These are phyloP conservation scores for Pichia gijzeniarum DNA, from an alignment of 805 yeast species.

Conservation along the genomic window DNA sequence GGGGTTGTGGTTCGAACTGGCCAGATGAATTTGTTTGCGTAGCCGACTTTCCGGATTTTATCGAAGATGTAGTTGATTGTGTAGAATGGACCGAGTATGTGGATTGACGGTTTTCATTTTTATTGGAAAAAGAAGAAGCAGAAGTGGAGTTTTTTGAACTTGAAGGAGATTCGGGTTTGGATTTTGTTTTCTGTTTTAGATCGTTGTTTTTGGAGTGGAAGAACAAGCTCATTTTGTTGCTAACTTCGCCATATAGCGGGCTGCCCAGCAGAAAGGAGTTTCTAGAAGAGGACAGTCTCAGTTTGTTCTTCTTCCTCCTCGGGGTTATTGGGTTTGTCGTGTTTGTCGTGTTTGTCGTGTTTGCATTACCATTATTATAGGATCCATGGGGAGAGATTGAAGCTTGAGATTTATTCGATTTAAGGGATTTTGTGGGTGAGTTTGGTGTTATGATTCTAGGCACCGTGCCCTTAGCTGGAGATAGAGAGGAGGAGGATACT, in stretches of 20 bases:
- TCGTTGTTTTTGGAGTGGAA: constrained; percentile 8
- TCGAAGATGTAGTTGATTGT: too few species aligned
- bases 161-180: not conserved
- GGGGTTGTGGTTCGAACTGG: too few species aligned
- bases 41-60: too few species aligned
- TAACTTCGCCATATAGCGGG: constrained; percentile 16
- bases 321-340: constrained; percentile 1
- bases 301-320: constrained; percentile 1
- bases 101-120: too few species aligned
- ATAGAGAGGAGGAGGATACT: not conserved
- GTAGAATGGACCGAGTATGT: too few species aligned
- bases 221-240: constrained; percentile 11
- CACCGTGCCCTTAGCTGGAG: not conserved
- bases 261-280: constrained; percentile 10
- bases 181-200: not conserved
- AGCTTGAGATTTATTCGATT: not conserved
- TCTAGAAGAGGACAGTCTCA: constrained; percentile 4
- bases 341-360: too few species aligned
- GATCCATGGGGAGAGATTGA: not conserved
- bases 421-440: constrained; percentile 3
- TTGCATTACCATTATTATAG: not conserved
- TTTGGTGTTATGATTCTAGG: constrained; percentile 3
- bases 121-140: not conserved
- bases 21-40: too few species aligned
- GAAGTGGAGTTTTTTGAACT: not conserved